Conservation (phyloP, 1,284 basidiomycete species). For the Tilletia indica region DNA sequence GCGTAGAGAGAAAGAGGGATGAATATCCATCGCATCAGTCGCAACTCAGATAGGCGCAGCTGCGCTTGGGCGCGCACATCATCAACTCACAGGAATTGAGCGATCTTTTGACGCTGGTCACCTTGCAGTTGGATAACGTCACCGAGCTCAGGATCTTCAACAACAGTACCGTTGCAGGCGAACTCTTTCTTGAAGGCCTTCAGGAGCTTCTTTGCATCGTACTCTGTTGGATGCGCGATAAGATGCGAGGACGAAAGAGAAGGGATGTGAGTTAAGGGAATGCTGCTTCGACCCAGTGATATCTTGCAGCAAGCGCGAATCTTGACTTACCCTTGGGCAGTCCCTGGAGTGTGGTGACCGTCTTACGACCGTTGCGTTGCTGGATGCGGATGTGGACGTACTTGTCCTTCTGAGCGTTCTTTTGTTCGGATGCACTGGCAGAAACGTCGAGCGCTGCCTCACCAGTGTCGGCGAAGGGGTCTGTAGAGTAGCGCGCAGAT, state of each 20-base stretch:
- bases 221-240: constrained; percentile 53
- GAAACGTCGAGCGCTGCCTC: constrained; percentile 32
- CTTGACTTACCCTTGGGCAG: constrained; percentile 75
- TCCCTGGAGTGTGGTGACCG: constrained; percentile 95
- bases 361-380: constrained; percentile 99
- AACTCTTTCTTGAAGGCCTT: constrained; percentile 99
- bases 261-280: no score
- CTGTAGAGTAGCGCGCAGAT: constrained; percentile 20
- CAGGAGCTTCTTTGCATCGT: constrained; percentile 95
- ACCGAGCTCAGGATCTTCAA: constrained; percentile 94
- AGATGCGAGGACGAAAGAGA: no score
- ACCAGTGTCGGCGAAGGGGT: constrained; percentile 56
- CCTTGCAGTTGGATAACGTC: constrained; percentile 99
- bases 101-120: constrained; percentile 92
- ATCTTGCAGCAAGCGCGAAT: neutral
- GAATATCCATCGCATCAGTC: neutral
- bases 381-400: constrained; percentile 71
- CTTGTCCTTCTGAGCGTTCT: constrained; percentile 44
- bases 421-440: constrained; percentile 32
- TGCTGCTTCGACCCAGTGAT: no score
- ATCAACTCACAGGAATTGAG: constrained; percentile 43
- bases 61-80: neutral
- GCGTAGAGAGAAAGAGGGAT: neutral
- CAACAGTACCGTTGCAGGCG: constrained; percentile 96
- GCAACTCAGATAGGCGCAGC: neutral